A percentile compares a stretch with the other conserved stretches of the same genome.
phyloP scores from a whole-genome alignment of 176 grass and related monocot species.

The Oryza glumipatula region DNA sequence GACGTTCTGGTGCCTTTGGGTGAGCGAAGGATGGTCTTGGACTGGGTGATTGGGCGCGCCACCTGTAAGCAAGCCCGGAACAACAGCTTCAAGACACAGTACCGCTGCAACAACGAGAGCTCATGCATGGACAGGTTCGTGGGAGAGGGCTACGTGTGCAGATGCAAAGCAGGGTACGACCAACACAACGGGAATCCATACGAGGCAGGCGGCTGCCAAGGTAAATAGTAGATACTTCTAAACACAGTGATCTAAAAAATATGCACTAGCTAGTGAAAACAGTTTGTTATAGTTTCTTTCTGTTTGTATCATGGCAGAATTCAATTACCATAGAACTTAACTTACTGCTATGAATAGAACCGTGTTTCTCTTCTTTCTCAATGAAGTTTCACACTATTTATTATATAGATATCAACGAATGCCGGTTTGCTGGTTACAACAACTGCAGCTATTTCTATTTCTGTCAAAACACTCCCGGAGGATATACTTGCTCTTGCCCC shows the following conservation, averaged over 20 bases:
- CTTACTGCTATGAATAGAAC: background rate
- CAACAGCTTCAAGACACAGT: background rate
- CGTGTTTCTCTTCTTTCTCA: slow-evolving; percentile 15
- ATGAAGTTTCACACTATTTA: background rate
- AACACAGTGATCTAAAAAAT: too few species aligned
- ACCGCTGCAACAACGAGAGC: background rate
- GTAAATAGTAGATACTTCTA: too few species aligned
- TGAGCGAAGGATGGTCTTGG: slow-evolving; percentile 39
- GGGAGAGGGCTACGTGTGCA: slow-evolving; percentile 32
- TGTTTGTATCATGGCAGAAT: background rate
- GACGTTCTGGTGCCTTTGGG: background rate
- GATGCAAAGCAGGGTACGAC: slow-evolving; percentile 15
- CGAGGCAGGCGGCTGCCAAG: background rate
- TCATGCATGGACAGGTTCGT: slow-evolving; percentile 18
- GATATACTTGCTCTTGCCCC: slow-evolving; percentile 44
- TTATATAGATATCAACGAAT: slow-evolving; percentile 50
- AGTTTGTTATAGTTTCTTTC: background rate
- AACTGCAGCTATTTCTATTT: background rate
- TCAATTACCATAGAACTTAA: background rate
- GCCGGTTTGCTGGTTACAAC: slow-evolving; percentile 20
- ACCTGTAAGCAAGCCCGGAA: background rate
- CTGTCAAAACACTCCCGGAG: slow-evolving; percentile 34
- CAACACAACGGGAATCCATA: slow-evolving; percentile 19
- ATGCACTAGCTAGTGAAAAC: too few species aligned
- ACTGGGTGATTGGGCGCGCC: slow-evolving; percentile 11